Percentiles rank a stretch among this genome's conserved stretches.
These are phyloP conservation scores for Plasmodium fragile DNA, from an alignment of 169 alveolate genomes.

Conservation along the genomic window DNA sequence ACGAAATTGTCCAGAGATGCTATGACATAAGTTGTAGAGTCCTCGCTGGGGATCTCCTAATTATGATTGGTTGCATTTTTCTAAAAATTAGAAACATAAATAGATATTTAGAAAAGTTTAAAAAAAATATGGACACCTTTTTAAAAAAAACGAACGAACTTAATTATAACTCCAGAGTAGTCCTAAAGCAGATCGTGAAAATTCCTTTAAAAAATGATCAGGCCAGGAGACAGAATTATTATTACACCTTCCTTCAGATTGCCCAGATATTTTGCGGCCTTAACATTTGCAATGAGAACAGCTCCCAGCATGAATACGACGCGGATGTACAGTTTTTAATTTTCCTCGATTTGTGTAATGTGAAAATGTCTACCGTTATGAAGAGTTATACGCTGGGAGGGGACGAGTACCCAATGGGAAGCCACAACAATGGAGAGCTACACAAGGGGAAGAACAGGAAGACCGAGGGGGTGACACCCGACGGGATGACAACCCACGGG, in stretches of 20 bases:
- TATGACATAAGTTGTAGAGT: conserved; percentile 48
- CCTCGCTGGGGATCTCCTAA: conserved; percentile 62
- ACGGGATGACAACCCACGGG: too few species aligned
- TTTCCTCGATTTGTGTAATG: conserved; percentile 24
- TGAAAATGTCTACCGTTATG: conserved; percentile 14
- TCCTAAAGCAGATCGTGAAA: conserved; percentile 44
- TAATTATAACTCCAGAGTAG: conserved; percentile 46
- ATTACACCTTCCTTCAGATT: conserved; percentile 60
- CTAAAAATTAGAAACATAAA: conserved; percentile 62
- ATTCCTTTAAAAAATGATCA: conserved; percentile 53
- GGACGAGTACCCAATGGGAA: not conserved
- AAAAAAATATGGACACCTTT: conserved; percentile 38
- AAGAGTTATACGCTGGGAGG: not conserved
- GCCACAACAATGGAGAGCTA: not conserved
- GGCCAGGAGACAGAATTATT: conserved; percentile 12
- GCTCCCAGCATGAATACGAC: conserved; percentile 30
- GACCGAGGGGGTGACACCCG: not conserved
- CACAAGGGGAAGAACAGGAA: not conserved
- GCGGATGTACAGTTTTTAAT: conserved; percentile 67
- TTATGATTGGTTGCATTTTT: conserved; percentile 65
- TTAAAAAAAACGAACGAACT: conserved; percentile 31
- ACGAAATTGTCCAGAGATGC: conserved; percentile 65
- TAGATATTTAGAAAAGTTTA: conserved; percentile 45
- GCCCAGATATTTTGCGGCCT: conserved; percentile 58
- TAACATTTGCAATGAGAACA: conserved; percentile 17